These are phyloP conservation scores for Colletotrichum gigasporum DNA, from an alignment of 2,329 filamentous ascomycete species.

Conservation along the genomic window DNA sequence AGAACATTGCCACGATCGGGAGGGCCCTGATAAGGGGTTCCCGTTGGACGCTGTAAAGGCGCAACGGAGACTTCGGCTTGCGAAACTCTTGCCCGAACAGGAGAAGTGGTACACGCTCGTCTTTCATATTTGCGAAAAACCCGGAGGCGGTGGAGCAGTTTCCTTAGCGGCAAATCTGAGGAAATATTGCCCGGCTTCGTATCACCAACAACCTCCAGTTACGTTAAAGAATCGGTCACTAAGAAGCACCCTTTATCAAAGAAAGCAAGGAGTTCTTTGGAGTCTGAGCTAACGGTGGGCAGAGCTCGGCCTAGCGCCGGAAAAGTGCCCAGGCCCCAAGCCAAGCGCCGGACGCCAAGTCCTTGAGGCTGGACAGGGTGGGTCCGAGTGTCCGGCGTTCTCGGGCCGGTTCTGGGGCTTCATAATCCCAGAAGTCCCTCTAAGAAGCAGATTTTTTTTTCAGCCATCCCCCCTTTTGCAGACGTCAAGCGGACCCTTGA, in stretches of 20 bases:
- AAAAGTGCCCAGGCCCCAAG: background rate
- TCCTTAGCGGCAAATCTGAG: too few species aligned
- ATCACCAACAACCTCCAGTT: too few species aligned
- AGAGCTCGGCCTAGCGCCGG: background rate
- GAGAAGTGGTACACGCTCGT: background rate
- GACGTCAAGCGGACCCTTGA: too few species aligned
- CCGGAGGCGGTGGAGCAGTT: too few species aligned
- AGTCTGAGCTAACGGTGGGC: too few species aligned
- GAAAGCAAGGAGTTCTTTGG: background rate
- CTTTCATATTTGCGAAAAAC: background rate
- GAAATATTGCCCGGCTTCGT: too few species aligned
- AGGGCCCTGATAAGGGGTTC: background rate
- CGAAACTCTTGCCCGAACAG: background rate
- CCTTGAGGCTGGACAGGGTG: background rate
- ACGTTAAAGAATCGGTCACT: too few species aligned
- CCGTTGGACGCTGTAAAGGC: background rate
- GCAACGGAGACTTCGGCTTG: background rate
- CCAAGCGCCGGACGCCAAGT: conserved; percentile 1
- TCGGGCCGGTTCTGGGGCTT: background rate
- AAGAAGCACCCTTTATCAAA: too few species aligned
- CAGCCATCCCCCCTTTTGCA: background rate
- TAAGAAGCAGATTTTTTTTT: too few species aligned
- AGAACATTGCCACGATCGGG: background rate
- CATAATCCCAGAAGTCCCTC: background rate
- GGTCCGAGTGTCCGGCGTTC: conserved; percentile 1